phyloP scores from a whole-genome alignment of 176 grass and related monocot genomes.

The Avena sativa region DNA sequence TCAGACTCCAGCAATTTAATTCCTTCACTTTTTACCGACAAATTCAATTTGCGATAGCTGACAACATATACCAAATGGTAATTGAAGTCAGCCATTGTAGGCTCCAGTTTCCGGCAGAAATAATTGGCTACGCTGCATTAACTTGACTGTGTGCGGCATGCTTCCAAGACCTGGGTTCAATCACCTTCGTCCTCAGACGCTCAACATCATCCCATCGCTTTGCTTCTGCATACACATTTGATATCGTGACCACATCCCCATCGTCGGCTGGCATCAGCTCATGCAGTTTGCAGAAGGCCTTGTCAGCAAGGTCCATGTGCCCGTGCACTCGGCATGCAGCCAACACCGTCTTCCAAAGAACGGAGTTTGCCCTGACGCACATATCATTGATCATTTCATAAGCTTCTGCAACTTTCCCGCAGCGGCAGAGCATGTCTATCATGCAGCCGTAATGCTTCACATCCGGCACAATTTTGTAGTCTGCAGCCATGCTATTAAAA shows the following conservation, averaged over 20 bases:
- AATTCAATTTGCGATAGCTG: not conserved
- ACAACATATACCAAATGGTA: not conserved
- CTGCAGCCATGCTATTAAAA: slow-evolving; percentile 56
- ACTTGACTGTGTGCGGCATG: slow-evolving; percentile 60
- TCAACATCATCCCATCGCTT: slow-evolving; percentile 68
- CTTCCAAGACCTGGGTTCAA: slow-evolving; percentile 36
- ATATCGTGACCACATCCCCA: slow-evolving; percentile 49
- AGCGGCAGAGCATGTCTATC: slow-evolving; percentile 71
- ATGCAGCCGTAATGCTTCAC: slow-evolving; percentile 85
- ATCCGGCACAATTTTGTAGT: slow-evolving; percentile 61
- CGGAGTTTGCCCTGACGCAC: slow-evolving; percentile 43
- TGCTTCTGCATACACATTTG: slow-evolving; percentile 79
- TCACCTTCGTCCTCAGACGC: slow-evolving; percentile 54
- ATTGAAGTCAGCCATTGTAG: not conserved
- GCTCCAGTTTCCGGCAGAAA: not conserved
- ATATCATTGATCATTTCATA: slow-evolving; percentile 65
- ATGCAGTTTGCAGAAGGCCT: slow-evolving; percentile 27
- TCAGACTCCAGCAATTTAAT: not conserved
- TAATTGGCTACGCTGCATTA: slow-evolving; percentile 13
- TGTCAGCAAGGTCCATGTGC: slow-evolving; percentile 31
- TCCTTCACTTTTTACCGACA: not conserved
- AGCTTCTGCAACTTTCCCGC: slow-evolving; percentile 62
- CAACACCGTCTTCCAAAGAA: slow-evolving; percentile 81
- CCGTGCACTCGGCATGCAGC: slow-evolving; percentile 64
- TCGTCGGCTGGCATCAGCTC: slow-evolving; percentile 43